A percentile compares a stretch with the other conserved stretches of the same genome.
phyloP scores from a whole-genome alignment of 2,329 filamentous ascomycete species.

The Aspergillus arachidicola region DNA sequence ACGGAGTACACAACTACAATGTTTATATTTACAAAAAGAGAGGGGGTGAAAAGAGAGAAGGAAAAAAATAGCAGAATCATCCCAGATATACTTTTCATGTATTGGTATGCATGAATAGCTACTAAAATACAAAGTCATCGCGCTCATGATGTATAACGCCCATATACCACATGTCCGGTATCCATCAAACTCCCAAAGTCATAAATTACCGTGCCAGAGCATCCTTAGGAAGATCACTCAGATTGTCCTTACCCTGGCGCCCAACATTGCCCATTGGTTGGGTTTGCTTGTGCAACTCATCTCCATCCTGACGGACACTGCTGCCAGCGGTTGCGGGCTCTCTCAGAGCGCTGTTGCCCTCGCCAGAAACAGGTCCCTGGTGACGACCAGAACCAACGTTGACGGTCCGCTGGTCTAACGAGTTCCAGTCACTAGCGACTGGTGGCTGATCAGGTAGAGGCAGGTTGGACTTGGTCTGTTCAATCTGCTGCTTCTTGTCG shows the following conservation, averaged over 20 bases:
- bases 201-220: slow-evolving; percentile 52
- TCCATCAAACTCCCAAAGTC: not conserved
- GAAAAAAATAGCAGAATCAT: not conserved
- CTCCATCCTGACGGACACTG: slow-evolving; percentile 51
- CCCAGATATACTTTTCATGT: not conserved
- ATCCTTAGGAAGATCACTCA: slow-evolving; percentile 62
- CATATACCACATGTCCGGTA: not conserved
- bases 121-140: slow-evolving; percentile 7
- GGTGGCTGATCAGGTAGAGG: slow-evolving; percentile 79
- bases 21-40: not conserved
- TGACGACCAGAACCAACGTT: slow-evolving; percentile 68
- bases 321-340: slow-evolving; percentile 62
- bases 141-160: slow-evolving; percentile 30
- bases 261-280: slow-evolving; percentile 55
- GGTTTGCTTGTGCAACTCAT: slow-evolving; percentile 58
- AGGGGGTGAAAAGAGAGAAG: not conserved
- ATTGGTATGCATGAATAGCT: not conserved
- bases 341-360: slow-evolving; percentile 55
- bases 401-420: slow-evolving; percentile 67
- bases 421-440: slow-evolving; percentile 76
- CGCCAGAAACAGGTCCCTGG: slow-evolving; percentile 55
- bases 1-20: not conserved
- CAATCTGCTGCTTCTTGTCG: slow-evolving; percentile 66
- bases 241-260: slow-evolving; percentile 62
- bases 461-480: slow-evolving; percentile 70